A percentile compares a stretch with the other conserved stretches of the same genome.
phyloP scores from a whole-genome alignment of 208 protist genomes.

The Angomonas deanei region DNA sequence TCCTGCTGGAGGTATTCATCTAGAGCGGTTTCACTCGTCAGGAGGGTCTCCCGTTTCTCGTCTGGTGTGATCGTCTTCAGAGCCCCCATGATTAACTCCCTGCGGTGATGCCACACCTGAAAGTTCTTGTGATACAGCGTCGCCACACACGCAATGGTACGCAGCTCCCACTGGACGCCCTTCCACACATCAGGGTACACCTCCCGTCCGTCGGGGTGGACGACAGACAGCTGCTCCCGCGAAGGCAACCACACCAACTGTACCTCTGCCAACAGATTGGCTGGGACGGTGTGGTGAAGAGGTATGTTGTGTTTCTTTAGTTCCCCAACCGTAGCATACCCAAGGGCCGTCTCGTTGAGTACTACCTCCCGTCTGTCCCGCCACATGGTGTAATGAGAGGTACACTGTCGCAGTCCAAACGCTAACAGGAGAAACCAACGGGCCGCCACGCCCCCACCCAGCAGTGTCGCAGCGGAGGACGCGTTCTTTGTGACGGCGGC shows the following conservation, averaged over 20 bases:
- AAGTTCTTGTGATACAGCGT: constrained; percentile 70
- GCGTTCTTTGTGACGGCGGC: background rate
- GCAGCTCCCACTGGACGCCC: constrained; percentile 71
- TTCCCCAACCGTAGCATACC: background rate
- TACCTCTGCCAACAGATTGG: background rate
- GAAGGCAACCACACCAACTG: background rate
- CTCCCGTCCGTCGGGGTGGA: background rate
- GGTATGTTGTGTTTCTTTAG: background rate
- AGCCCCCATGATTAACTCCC: constrained; percentile 42
- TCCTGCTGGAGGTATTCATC: constrained; percentile 22
- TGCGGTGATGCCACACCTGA: constrained; percentile 81
- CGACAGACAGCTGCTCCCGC: too few relatives aligned
- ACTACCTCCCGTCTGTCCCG: constrained; percentile 65
- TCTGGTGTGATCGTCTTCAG: constrained; percentile 12
- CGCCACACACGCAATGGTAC: constrained; percentile 27
- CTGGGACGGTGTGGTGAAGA: background rate
- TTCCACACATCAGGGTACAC: constrained; percentile 27
- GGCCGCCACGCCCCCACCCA: constrained; percentile 2
- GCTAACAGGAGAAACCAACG: constrained; percentile 67
- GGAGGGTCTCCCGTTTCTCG: background rate
- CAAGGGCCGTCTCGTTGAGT: constrained; percentile 9
- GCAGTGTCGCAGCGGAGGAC: too few relatives aligned
- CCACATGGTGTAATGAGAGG: constrained; percentile 72
- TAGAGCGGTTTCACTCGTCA: constrained; percentile 3
- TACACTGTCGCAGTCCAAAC: constrained; percentile 41